Conservation (phyloP, 768 basidiomycete species). For the Mycena alexandri region DNA sequence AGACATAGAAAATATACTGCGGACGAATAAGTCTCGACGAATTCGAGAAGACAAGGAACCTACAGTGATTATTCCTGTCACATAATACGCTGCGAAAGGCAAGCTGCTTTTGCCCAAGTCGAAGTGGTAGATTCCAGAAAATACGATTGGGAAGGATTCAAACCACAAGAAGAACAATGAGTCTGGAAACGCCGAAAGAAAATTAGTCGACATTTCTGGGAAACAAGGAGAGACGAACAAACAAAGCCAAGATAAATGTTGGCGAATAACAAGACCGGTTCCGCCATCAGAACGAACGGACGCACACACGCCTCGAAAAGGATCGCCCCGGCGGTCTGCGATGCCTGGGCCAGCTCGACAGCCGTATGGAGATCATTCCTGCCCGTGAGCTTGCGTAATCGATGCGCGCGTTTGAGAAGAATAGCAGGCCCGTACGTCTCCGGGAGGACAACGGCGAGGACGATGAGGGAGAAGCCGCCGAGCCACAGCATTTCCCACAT, state of each 20-base stretch:
- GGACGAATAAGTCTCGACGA: not conserved
- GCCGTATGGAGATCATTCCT: slow-evolving; percentile 41
- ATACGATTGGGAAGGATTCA: slow-evolving; percentile 49
- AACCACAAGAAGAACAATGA: slow-evolving; percentile 49
- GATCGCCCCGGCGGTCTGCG: slow-evolving; percentile 34
- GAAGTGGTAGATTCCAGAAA: slow-evolving; percentile 48
- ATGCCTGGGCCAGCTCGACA: slow-evolving; percentile 40
- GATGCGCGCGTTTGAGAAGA: slow-evolving; percentile 44
- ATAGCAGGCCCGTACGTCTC: slow-evolving; percentile 45
- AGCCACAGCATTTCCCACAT: slow-evolving; percentile 49
- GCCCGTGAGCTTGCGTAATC: slow-evolving; percentile 46
- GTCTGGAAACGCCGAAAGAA: slow-evolving; percentile 21
- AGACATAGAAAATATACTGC: slow-evolving; percentile 35
- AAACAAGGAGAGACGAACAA: slow-evolving; percentile 28
- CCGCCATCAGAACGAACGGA: slow-evolving; percentile 45
- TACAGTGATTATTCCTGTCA: slow-evolving; percentile 31
- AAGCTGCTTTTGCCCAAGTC: slow-evolving; percentile 44
- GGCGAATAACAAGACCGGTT: slow-evolving; percentile 45
- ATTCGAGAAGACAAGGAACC: not conserved
- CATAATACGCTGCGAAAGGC: slow-evolving; percentile 44
- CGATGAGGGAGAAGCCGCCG: slow-evolving; percentile 38
- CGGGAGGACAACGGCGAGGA: slow-evolving; percentile 46
- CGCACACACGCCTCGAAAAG: slow-evolving; percentile 42
- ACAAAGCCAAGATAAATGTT: slow-evolving; percentile 48
- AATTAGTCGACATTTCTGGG: not conserved